Evolutionary conservation across 805 yeast genomes (phyloP), one percentile per base, ranked within the genome.

Genomic region (Metschnikowia anglica): DNA sequence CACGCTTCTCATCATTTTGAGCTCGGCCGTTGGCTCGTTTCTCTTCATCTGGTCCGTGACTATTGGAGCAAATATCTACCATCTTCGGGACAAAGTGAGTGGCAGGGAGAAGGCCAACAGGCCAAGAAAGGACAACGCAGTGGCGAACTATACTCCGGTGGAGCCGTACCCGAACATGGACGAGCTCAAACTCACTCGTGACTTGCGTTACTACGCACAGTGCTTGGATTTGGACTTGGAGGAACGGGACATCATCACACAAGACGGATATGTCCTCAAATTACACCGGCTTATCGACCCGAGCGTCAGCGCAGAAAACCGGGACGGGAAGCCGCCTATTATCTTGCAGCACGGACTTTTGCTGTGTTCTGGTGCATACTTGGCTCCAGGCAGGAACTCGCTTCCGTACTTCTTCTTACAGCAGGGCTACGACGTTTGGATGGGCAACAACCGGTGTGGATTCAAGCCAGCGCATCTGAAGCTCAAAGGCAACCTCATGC

Each of bases 381-480:
- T 91, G 21, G 83, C 96, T 0, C 69, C 86, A n/a, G 99, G 98
- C 0, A 72, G 74, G 43, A 79, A 84, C 46, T 84, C 96, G 9
- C 63, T 93, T 32, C 93, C 91, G 0, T 52, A 79, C 73, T 59
- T 74, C 70, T 57, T 71, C 72, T 37, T 62, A 28, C 65, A 69
- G 24, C 62, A 69, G 19, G 90, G 93, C 0, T 87, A 74, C 55
- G 97, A 89, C 53, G 88, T 89, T 7, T 89, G 97, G 97, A 60
- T 89, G 41, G 97, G 96, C 1, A 88, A 89, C 57, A 90, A 89
- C 58, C 66, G 99, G 48, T 84, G 96, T 51, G 95, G 96, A 5
- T 85, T 90, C 58, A 70, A 76, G 29, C 86, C 95, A 0, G 66
- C 73, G 39, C 96, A 90, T 66, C 48, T 59, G 5, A 40, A 37